phyloP scores from a whole-genome alignment of 2,329 filamentous ascomycete genomes.

The Pestalotiopsis fici region DNA sequence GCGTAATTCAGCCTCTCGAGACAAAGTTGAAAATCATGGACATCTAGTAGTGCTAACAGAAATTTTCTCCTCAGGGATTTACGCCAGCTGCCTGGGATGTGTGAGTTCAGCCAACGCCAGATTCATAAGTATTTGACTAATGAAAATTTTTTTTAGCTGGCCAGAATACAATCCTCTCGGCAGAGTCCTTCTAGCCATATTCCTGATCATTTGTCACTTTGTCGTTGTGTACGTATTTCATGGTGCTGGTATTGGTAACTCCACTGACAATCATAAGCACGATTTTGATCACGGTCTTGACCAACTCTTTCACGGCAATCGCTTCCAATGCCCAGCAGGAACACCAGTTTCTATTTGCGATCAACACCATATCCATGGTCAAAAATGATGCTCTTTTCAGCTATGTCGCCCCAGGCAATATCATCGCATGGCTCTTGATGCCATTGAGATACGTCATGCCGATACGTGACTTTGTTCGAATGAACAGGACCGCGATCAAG shows the following conservation, averaged over 20 bases:
- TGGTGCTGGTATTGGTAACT: neutral
- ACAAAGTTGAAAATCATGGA: neutral
- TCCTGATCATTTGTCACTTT: slow-evolving; percentile 94
- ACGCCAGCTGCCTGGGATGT: slow-evolving; percentile 94
- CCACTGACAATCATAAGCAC: slow-evolving; percentile 49
- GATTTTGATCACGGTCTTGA: slow-evolving; percentile 92
- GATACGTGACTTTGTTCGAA: slow-evolving; percentile 76
- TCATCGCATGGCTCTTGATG: slow-evolving; percentile 86
- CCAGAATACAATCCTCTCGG: slow-evolving; percentile 76
- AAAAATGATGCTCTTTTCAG: slow-evolving; percentile 97
- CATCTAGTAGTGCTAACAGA: neutral
- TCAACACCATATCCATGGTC: slow-evolving; percentile 97
- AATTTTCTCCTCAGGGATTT: slow-evolving; percentile 57
- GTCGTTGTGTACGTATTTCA: slow-evolving; percentile 65
- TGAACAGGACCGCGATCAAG: slow-evolving; percentile 93
- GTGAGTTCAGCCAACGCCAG: slow-evolving; percentile 40
- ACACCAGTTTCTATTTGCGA: slow-evolving; percentile 89
- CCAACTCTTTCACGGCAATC: slow-evolving; percentile 94
- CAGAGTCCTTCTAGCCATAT: slow-evolving; percentile 73
- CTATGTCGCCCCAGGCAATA: slow-evolving; percentile 88
- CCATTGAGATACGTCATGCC: slow-evolving; percentile 81
- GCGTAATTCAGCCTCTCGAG: neutral
- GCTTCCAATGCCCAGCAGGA: slow-evolving; percentile 92
- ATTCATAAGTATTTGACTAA: neutral
- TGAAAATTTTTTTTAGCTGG: slow-evolving; percentile 52